These are phyloP conservation scores for Xylaria sp. DNA, from an alignment of 2,329 filamentous ascomycete genomes.

Conservation along the genomic window DNA sequence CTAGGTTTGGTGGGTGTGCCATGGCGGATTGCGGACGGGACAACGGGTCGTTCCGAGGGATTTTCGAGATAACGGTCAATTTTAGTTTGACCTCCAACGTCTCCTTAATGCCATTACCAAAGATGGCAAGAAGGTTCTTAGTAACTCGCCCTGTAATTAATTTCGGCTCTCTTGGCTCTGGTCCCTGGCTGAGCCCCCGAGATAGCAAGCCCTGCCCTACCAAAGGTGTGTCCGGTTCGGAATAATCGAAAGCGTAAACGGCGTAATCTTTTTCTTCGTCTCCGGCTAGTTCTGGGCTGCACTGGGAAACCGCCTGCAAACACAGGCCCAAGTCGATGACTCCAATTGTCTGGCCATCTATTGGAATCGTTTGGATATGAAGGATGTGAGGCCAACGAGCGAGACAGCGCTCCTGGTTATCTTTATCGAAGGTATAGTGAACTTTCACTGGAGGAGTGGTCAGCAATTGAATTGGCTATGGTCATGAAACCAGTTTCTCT, in stretches of 20 bases:
- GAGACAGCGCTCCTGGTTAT: slow-evolving; percentile 88
- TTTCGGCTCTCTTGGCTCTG: slow-evolving; percentile 59
- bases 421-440: slow-evolving; percentile 93
- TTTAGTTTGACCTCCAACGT: slow-evolving; percentile 93
- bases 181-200: slow-evolving; percentile 69
- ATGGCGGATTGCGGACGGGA: slow-evolving; percentile 36
- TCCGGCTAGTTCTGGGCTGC: slow-evolving; percentile 85
- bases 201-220: slow-evolving; percentile 97
- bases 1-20: slow-evolving; percentile 33
- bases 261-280: slow-evolving; percentile 84
- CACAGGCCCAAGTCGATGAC: slow-evolving; percentile 88
- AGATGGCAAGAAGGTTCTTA: slow-evolving; percentile 84
- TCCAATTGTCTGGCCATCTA: slow-evolving; percentile 87
- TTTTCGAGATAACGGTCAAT: slow-evolving; percentile 78
- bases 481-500: slow-evolving; percentile 17
- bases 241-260: slow-evolving; percentile 97
- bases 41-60: slow-evolving; percentile 44
- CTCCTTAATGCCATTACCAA: slow-evolving; percentile 83
- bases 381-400: slow-evolving; percentile 84
- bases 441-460: slow-evolving; percentile 78
- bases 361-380: slow-evolving; percentile 79
- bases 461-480: slow-evolving; percentile 34
- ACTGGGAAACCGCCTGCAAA: slow-evolving; percentile 79
- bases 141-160: slow-evolving; percentile 91
- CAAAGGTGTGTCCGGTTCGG: slow-evolving; percentile 90